Percentiles rank a stretch among this genome's conserved stretches.
Conservation (phyloP, 1,139 yeast species). For the Scheffersomyces insectosa region DNA sequence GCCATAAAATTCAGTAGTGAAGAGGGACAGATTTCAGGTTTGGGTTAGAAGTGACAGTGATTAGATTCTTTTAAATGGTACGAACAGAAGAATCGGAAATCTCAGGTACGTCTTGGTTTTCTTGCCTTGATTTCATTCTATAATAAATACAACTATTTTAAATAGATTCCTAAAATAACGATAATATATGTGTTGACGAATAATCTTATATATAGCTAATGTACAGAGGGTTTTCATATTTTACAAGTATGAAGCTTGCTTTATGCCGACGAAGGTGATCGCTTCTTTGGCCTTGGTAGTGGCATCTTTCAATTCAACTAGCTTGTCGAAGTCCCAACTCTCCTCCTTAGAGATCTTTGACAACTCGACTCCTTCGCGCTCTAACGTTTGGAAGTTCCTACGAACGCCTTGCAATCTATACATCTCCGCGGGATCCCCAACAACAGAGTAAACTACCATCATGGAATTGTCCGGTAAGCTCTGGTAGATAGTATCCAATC, state of each 20-base stretch:
- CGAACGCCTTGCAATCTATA: constrained; percentile 44
- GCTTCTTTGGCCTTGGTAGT: constrained; percentile 56
- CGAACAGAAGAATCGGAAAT: constrained; percentile 1
- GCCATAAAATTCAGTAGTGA: constrained; percentile 21
- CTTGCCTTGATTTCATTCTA: no score
- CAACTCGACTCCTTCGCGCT: constrained; percentile 41
- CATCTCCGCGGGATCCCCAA: constrained; percentile 62
- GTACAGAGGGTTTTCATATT: no score
- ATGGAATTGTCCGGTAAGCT: constrained; percentile 59
- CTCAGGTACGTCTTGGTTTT: no score
- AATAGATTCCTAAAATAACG: no score
- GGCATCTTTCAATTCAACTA: constrained; percentile 38
- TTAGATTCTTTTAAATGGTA: constrained; percentile 2
- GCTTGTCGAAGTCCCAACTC: constrained; percentile 55
- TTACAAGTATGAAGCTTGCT: not conserved
- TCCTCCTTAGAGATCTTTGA: constrained; percentile 45
- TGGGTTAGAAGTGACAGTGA: constrained; percentile 1
- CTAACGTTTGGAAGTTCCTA: constrained; percentile 31
- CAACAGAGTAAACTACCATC: constrained; percentile 61
- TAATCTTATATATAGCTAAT: no score
- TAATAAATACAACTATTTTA: no score
- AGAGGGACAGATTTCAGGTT: constrained; percentile 21
- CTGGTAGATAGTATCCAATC: constrained; percentile 52
- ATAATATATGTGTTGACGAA: no score
- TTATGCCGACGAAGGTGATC: constrained; percentile 43